phyloP scores from a whole-genome alignment of 2,329 filamentous ascomycete species.

The Pseudocercospora crystallina region DNA sequence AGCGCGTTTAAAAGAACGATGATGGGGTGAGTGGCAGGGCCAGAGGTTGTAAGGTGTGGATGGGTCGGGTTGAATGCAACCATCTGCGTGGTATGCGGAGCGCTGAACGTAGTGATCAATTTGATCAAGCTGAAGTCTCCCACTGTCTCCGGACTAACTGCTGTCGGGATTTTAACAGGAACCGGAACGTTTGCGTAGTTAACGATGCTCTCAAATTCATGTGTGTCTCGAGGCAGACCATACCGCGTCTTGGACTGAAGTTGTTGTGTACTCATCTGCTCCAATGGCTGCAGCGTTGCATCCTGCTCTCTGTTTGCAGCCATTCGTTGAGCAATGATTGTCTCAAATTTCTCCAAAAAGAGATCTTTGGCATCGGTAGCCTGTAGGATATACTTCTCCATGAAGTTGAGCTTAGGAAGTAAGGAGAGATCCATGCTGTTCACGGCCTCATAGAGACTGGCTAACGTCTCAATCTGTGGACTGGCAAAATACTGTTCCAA shows the following conservation, averaged over 20 bases:
- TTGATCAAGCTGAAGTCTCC: conserved; percentile 98
- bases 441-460: conserved; percentile 84
- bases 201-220: conserved; percentile 95
- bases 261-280: conserved; percentile 36
- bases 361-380: conserved; percentile 92
- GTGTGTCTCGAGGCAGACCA: conserved; percentile 84
- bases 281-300: conserved; percentile 10
- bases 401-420: conserved; percentile 78
- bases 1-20: conserved; percentile 93
- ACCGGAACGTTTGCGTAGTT: conserved; percentile 96
- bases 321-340: conserved; percentile 83
- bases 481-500: conserved; percentile 96
- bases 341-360: conserved; percentile 96
- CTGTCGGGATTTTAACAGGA: conserved; percentile 92
- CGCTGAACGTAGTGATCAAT: conserved; percentile 90
- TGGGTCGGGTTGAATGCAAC: conserved; percentile 78
- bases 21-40: conserved; percentile 85
- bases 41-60: conserved; percentile 89
- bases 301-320: conserved; percentile 56
- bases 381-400: conserved; percentile 84
- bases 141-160: conserved; percentile 90
- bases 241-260: conserved; percentile 60
- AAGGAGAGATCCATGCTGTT: conserved; percentile 96
- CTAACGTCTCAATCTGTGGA: conserved; percentile 82
- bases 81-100: conserved; percentile 75